Percentiles rank a stretch among this genome's conserved stretches.
Evolutionary conservation across 352 stramenopile species (phyloP).

Genomic region (Blastocystis sp.): DNA sequence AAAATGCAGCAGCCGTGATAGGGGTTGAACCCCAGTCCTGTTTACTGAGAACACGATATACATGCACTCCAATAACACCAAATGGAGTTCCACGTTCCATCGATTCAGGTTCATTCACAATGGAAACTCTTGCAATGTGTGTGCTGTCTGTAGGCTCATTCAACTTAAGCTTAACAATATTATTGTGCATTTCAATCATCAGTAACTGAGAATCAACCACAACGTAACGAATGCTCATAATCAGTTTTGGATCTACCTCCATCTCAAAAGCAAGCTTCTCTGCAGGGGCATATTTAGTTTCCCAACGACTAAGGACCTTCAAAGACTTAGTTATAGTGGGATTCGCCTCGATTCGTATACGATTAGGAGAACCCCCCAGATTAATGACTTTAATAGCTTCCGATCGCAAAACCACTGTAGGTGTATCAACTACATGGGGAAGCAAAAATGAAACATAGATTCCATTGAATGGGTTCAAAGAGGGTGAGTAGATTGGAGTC

Average conservation of each 20-base stretch:
- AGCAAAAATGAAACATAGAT: neutral
- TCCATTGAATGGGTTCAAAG: neutral
- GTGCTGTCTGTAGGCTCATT: neutral
- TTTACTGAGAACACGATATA: neutral
- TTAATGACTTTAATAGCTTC: neutral
- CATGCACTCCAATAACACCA: neutral
- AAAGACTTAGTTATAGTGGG: neutral
- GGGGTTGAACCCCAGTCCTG: neutral
- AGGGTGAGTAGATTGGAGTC: neutral
- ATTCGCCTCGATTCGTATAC: neutral
- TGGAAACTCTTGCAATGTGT: neutral
- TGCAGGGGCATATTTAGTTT: neutral
- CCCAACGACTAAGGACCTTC: neutral
- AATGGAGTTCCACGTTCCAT: neutral
- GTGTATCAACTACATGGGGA: neutral
- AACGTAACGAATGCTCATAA: conserved; percentile 11
- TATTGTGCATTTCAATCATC: neutral
- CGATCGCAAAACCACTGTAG: neutral
- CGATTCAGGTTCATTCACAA: neutral
- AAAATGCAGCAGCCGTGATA: neutral
- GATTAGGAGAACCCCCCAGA: neutral
- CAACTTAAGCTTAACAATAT: conserved; percentile 3
- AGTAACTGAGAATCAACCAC: neutral
- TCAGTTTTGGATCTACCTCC: neutral
- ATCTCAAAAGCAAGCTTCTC: neutral